Percentiles rank a stretch among this genome's conserved stretches.
phyloP scores from a whole-genome alignment of 176 grass and related monocot genomes.

The Oryza glumipatula region DNA sequence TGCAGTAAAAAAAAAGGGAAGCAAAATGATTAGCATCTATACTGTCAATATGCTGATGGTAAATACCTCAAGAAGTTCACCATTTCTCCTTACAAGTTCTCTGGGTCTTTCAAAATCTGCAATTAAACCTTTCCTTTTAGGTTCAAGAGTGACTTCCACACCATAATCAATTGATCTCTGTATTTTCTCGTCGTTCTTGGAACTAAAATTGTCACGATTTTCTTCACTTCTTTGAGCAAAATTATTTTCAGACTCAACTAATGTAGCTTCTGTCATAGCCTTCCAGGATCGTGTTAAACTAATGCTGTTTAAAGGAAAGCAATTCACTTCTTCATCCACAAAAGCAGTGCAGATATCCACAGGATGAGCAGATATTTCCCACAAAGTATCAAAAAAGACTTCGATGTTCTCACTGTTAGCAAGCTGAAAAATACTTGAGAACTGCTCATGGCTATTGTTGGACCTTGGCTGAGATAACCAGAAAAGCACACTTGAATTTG shows the following conservation, averaged over 20 bases:
- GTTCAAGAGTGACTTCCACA: slow-evolving; percentile 52
- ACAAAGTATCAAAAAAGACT: slow-evolving; percentile 60
- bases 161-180: slow-evolving; percentile 5
- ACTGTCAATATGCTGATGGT: slow-evolving; percentile 25
- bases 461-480: slow-evolving; percentile 68
- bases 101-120: slow-evolving; percentile 69
- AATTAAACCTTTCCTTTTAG: slow-evolving; percentile 57
- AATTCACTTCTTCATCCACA: slow-evolving; percentile 65
- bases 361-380: slow-evolving; percentile 65
- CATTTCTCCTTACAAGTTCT: slow-evolving; percentile 81
- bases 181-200: slow-evolving; percentile 36
- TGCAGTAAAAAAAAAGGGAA: slow-evolving; percentile 22
- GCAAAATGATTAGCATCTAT: slow-evolving; percentile 33
- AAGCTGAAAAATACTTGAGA: slow-evolving; percentile 45
- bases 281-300: slow-evolving; percentile 69
- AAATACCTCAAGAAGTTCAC: slow-evolving; percentile 95
- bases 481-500: slow-evolving; percentile 40
- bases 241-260: slow-evolving; percentile 41
- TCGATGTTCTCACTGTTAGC: slow-evolving; percentile 54
- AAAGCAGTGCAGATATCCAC: slow-evolving; percentile 73
- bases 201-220: slow-evolving; percentile 32
- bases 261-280: slow-evolving; percentile 49
- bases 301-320: slow-evolving; percentile 47
- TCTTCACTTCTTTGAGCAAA: slow-evolving; percentile 42
- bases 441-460: slow-evolving; percentile 44